Base-by-base conservation (phyloP, 495 filamentous ascomycete species). In the Daldinia childiae region DNA sequence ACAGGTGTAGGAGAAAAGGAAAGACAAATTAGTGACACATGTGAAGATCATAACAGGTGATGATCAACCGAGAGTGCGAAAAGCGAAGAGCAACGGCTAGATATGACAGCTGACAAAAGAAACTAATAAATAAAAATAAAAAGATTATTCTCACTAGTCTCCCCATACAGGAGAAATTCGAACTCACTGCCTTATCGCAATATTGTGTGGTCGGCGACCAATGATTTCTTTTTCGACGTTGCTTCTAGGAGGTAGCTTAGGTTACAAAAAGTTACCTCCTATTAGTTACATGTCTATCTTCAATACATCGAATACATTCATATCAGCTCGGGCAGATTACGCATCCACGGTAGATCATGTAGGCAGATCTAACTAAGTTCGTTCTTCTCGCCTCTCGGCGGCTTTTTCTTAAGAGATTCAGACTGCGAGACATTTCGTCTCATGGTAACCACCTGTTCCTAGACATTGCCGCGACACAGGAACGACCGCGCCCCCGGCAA, bases 391-490 rank as follows among this genome's bases (percentile, higher is more conserved):
- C 64, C 54, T 57, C 45, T 59, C 50, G 54, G 36, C 30, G 52
- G 32, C 36, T 62, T 62, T 57, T 45, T 30, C 26, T 51, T n/a
- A n/a, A 14, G 30, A 5, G 58, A 19, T 45, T 58, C 64, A 48
- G 41, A 62, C 65, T 57, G 70, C 70, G 57, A 73, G 70, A 73
- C 62, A 68, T 68, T 66, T 54, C 61, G 56, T 73, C 70, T 58
- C 54, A 73, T 73, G 65, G 70, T 73, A 32, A 64, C 65, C 61
- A 62, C 34, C 57, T 38, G 57, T 62, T 68, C 50, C 57, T 62
- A 73, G 65, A 69, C 70, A 68, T 66, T 65, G 27, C 39, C 32
- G 56, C 29, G 39, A 38, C 64, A 68, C 69, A 68, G 67, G 43
- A 68, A 64, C 64, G 69, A 45, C 30, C 21, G 60, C 27, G 54